Evolutionary conservation across 768 basidiomycete species (phyloP).

Genomic region (Panellus pusillus): DNA sequence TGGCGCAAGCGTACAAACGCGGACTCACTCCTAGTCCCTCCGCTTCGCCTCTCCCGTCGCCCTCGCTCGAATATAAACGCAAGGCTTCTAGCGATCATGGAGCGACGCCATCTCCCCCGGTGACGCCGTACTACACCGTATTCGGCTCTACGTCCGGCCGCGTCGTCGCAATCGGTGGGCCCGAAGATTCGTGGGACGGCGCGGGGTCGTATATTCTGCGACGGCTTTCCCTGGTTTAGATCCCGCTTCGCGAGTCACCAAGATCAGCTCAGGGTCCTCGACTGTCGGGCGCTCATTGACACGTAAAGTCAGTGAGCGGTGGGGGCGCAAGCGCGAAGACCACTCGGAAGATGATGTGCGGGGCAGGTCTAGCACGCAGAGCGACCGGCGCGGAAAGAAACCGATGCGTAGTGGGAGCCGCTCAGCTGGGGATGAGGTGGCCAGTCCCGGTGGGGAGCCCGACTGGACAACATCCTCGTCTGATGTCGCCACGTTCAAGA

Average conservation of each 20-base stretch:
- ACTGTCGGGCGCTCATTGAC: conserved; percentile 17
- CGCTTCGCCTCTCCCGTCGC: conserved; percentile 12
- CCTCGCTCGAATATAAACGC: conserved; percentile 7
- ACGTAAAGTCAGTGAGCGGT: conserved; percentile 21
- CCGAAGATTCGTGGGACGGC: conserved; percentile 38
- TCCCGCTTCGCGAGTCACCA: conserved; percentile 10
- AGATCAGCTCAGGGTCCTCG: conserved; percentile 7
- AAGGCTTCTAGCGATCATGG: conserved; percentile 3
- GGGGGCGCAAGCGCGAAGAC: conserved; percentile 18
- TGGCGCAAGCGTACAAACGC: conserved; percentile 22
- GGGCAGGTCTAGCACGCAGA: conserved; percentile 7
- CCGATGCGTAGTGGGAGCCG: conserved; percentile 10
- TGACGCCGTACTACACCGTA: conserved; percentile 57
- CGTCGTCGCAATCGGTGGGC: conserved; percentile 44
- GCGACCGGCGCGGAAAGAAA: conserved; percentile 8
- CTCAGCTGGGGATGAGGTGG: neutral
- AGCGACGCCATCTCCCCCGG: conserved; percentile 11
- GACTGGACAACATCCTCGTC: conserved; percentile 7
- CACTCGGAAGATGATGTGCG: conserved; percentile 18
- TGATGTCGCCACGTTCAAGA: conserved; percentile 4
- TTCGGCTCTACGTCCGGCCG: conserved; percentile 48
- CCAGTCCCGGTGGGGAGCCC: neutral
- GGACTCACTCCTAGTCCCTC: conserved; percentile 5
- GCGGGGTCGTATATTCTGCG: conserved; percentile 16
- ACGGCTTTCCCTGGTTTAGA: conserved; percentile 21